Percentiles rank a stretch among this genome's conserved stretches.
These are phyloP conservation scores for Boechera divaricarpa DNA, from an alignment of 345 rosid species.

Conservation along the genomic window DNA sequence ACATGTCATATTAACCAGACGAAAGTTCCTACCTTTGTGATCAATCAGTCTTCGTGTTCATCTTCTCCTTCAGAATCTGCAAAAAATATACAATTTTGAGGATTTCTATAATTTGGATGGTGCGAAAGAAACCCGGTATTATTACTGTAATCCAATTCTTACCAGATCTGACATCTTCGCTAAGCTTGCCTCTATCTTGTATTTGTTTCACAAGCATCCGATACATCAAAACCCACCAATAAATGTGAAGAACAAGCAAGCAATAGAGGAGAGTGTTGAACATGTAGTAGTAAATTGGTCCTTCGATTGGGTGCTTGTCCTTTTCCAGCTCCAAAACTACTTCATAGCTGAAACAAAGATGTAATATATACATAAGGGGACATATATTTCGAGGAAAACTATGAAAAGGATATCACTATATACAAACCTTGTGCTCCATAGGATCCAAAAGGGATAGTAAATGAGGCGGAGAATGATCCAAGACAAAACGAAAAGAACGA, in stretches of 20 bases:
- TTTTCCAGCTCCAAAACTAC: constrained; percentile 56
- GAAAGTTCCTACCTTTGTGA: constrained; percentile 11
- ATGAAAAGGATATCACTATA: neutral
- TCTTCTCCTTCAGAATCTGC: constrained; percentile 87
- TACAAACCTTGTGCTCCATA: constrained; percentile 80
- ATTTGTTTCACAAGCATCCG: constrained; percentile 68
- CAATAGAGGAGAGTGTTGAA: constrained; percentile 80
- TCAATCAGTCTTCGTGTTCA: constrained; percentile 74
- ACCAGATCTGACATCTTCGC: constrained; percentile 82
- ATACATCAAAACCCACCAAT: constrained; percentile 80
- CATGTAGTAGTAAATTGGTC: constrained; percentile 64
- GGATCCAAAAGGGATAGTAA: constrained; percentile 72
- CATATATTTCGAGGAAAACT: neutral
- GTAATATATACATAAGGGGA: neutral
- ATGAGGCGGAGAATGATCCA: constrained; percentile 67
- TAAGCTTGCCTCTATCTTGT: constrained; percentile 60
- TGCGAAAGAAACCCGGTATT: neutral
- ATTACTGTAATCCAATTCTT: constrained; percentile 11
- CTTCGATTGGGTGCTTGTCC: constrained; percentile 55
- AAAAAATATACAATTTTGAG: constrained; percentile 6
- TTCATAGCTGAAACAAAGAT: constrained; percentile 64
- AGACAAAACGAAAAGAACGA: constrained; percentile 57
- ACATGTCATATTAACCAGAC: constrained; percentile 7
- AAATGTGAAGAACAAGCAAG: constrained; percentile 66
- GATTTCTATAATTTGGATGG: neutral